Conservation (phyloP, 805 yeast genomes). For the Saccharomycopsis selenospora region DNA sequence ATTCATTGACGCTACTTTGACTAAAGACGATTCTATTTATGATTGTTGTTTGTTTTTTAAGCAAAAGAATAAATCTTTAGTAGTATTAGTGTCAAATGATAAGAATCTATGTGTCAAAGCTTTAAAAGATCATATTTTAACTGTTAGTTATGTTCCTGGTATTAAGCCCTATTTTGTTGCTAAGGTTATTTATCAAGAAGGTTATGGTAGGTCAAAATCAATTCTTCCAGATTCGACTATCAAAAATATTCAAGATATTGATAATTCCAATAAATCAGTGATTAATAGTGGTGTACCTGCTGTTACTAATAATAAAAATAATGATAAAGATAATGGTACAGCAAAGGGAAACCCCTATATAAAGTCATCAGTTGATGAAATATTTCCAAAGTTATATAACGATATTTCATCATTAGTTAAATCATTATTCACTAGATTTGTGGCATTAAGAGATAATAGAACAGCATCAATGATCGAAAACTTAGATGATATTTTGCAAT, state of each 20-base stretch:
- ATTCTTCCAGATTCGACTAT: not conserved
- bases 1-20: slow-evolving; percentile 36
- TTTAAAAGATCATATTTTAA: slow-evolving; percentile 52
- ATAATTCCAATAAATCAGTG: not conserved
- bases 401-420: not conserved
- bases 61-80: slow-evolving; percentile 32
- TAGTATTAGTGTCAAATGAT: slow-evolving; percentile 72
- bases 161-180: slow-evolving; percentile 42
- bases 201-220: not conserved
- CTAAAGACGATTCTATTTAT: slow-evolving; percentile 74
- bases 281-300: not conserved
- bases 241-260: not conserved
- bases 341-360: not conserved
- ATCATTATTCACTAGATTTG: not conserved
- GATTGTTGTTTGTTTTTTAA: slow-evolving; percentile 74
- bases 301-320: not conserved
- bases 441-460: not conserved
- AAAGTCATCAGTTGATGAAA: not conserved
- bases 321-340: not conserved
- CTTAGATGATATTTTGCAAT: not conserved
- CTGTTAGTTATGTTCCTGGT: slow-evolving; percentile 45
- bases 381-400: not conserved
- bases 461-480: not conserved
- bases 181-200: slow-evolving; percentile 33
- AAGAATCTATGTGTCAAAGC: slow-evolving; percentile 78